These are phyloP conservation scores for Aureobasidium sp. DNA, from an alignment of 2,329 filamentous ascomycete species.

Conservation along the genomic window DNA sequence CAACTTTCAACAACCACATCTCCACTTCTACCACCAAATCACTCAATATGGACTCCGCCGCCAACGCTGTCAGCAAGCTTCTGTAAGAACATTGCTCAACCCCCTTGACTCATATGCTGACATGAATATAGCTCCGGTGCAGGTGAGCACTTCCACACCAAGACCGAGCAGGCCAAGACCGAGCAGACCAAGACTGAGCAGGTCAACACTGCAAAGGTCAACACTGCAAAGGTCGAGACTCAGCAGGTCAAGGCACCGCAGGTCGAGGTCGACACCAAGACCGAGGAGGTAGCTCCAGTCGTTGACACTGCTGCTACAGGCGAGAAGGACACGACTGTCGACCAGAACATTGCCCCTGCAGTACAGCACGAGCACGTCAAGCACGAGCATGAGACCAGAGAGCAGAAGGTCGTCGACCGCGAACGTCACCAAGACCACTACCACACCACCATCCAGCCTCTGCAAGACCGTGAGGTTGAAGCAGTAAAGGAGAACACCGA, in stretches of 20 bases:
- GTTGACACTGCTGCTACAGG: conserved; percentile 5
- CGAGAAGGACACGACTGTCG: conserved; percentile 49
- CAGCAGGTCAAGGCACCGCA: background rate
- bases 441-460: conserved; percentile 58
- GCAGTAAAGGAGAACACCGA: conserved; percentile 58
- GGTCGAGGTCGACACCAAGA: background rate
- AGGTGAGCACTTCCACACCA: background rate
- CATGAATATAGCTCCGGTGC: background rate
- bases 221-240: background rate
- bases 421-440: conserved; percentile 66
- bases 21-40: background rate
- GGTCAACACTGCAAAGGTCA: background rate
- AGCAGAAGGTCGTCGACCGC: conserved; percentile 54
- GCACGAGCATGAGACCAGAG: conserved; percentile 50
- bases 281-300: background rate
- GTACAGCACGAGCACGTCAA: conserved; percentile 53
- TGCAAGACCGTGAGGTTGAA: conserved; percentile 38
- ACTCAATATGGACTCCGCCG: background rate
- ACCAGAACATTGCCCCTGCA: conserved; percentile 53
- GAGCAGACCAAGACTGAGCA: background rate
- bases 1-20: background rate
- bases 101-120: background rate
- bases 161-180: background rate
- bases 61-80: background rate
- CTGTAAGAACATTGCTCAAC: background rate